These are phyloP conservation scores for Ophiocordyceps camponoti-leonardi DNA, from an alignment of 2,329 filamentous ascomycete genomes.

Conservation along the genomic window DNA sequence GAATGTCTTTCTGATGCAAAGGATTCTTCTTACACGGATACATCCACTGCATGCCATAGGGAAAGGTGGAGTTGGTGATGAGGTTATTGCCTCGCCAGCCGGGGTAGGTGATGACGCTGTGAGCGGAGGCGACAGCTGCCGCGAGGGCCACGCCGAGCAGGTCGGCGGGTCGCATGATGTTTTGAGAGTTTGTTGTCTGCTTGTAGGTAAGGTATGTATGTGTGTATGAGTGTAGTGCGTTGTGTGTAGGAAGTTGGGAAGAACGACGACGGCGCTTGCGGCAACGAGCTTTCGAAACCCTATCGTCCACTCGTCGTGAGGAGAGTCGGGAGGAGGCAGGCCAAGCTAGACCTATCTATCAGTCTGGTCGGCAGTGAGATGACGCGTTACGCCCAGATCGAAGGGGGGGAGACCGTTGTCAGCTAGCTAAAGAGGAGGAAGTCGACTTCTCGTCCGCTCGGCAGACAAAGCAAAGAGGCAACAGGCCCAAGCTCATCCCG, in stretches of 20 bases:
- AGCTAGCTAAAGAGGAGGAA: not conserved
- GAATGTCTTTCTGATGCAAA: too few relatives aligned
- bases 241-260: not conserved
- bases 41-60: slow-evolving; percentile 88
- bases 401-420: not conserved
- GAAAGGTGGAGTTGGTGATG: slow-evolving; percentile 58
- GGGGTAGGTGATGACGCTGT: slow-evolving; percentile 74
- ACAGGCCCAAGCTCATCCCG: not conserved
- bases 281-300: not conserved
- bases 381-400: not conserved
- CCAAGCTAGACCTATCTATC: not conserved
- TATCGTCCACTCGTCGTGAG: not conserved
- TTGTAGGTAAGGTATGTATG: too few relatives aligned
- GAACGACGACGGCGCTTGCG: not conserved
- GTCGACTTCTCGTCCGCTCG: not conserved
- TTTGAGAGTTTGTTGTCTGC: not conserved
- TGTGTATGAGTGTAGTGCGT: too few relatives aligned
- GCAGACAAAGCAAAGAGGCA: not conserved
- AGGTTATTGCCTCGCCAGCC: slow-evolving; percentile 80
- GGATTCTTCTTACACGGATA: slow-evolving; percentile 62
- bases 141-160: slow-evolving; percentile 17
- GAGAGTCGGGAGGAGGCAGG: not conserved
- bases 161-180: not conserved
- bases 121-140: slow-evolving; percentile 36
- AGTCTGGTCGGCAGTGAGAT: not conserved